Conservation (phyloP, 805 yeast species). For the Saccharomycopsis sp. region DNA sequence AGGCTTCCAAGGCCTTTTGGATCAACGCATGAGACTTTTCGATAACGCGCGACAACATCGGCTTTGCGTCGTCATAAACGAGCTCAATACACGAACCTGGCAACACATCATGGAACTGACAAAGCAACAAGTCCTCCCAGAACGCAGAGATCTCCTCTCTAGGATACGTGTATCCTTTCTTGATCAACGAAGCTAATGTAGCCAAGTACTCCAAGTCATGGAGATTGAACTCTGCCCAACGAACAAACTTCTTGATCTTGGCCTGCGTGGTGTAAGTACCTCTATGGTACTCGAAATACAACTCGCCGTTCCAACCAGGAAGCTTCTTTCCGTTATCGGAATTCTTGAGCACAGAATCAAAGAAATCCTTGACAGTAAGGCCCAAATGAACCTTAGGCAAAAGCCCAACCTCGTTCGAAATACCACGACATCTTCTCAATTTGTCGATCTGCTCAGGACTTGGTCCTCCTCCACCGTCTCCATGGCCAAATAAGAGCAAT, state of each 20-base stretch:
- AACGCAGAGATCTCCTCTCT: constrained; percentile 53
- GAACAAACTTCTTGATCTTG: constrained; percentile 70
- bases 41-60: constrained; percentile 59
- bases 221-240: constrained; percentile 65
- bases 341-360: constrained; percentile 51
- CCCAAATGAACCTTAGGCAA: constrained; percentile 82
- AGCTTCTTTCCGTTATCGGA: constrained; percentile 61
- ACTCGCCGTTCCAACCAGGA: constrained; percentile 90
- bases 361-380: constrained; percentile 71
- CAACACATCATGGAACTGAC: constrained; percentile 96
- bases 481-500: constrained; percentile 79
- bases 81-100: constrained; percentile 95
- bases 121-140: constrained; percentile 85
- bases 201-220: constrained; percentile 86
- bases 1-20: constrained; percentile 42
- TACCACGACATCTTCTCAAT: constrained; percentile 83
- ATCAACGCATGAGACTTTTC: constrained; percentile 47
- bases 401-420: constrained; percentile 70
- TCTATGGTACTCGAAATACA: constrained; percentile 90
- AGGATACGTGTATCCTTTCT: constrained; percentile 62
- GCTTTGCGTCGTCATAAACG: constrained; percentile 88
- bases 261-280: constrained; percentile 97
- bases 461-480: constrained; percentile 99
- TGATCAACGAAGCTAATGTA: constrained; percentile 55
- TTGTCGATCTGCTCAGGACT: constrained; percentile 90